phyloP scores from a whole-genome alignment of 1,284 basidiomycete genomes.

The Fomitopsis schrenkii region DNA sequence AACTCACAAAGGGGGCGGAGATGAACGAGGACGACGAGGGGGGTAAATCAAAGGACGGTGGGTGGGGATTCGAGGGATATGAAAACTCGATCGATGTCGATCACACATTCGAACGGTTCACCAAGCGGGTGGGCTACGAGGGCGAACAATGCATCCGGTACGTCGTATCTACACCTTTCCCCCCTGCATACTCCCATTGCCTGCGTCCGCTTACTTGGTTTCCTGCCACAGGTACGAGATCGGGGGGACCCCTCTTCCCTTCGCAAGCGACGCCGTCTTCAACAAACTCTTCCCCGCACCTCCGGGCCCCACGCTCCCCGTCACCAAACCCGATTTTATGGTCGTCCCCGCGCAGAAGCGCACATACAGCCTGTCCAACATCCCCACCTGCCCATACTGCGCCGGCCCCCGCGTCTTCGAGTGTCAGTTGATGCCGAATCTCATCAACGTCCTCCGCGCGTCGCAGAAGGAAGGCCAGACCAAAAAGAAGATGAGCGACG shows the following conservation, averaged over 20 bases:
- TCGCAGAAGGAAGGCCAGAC: conserved; percentile 10
- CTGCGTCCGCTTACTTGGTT: not conserved
- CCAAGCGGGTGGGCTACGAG: conserved; percentile 59
- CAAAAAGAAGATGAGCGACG: conserved; percentile 43
- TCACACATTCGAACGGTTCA: conserved; percentile 76
- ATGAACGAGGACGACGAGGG: conserved; percentile 39
- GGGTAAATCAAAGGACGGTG: conserved; percentile 38
- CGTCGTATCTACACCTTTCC: conserved; percentile 9
- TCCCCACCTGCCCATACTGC: conserved; percentile 62
- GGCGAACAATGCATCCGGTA: conserved; percentile 78
- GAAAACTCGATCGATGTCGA: conserved; percentile 76
- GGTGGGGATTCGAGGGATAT: conserved; percentile 68
- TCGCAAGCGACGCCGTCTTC: conserved; percentile 65
- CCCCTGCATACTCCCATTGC: not conserved
- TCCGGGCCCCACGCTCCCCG: conserved; percentile 37
- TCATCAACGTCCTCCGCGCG: conserved; percentile 65
- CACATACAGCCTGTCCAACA: conserved; percentile 40
- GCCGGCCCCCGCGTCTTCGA: conserved; percentile 66
- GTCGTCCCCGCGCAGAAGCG: conserved; percentile 44
- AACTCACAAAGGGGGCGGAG: conserved; percentile 35
- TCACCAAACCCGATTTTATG: conserved; percentile 57
- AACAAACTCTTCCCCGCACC: conserved; percentile 63
- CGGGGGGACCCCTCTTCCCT: conserved; percentile 70
- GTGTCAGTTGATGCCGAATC: conserved; percentile 84
- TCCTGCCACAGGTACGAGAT: conserved; percentile 63